phyloP scores from a whole-genome alignment of 2,329 filamentous ascomycete species.

The Diplocarpon mali region DNA sequence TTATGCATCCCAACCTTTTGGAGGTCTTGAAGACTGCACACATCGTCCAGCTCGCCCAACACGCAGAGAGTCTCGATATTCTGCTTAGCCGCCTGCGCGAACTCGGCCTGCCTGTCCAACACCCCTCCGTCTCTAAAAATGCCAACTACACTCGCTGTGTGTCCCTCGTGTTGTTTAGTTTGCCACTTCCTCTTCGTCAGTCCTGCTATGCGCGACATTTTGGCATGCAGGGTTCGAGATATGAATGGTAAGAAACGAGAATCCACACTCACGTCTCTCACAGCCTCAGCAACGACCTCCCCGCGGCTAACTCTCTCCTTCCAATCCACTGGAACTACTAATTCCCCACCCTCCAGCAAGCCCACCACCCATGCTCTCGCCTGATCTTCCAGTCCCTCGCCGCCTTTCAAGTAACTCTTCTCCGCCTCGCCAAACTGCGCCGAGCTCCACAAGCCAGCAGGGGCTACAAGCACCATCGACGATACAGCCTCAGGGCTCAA shows the following conservation, averaged over 20 bases:
- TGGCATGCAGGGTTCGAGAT: no score
- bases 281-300: slow-evolving; percentile 33
- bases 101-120: slow-evolving; percentile 29
- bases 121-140: slow-evolving; percentile 36
- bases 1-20: slow-evolving; percentile 23
- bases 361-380: slow-evolving; percentile 19
- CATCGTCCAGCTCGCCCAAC: slow-evolving; percentile 29
- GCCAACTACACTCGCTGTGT: slow-evolving; percentile 34
- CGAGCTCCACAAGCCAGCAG: slow-evolving; percentile 32
- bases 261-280: slow-evolving; percentile 24
- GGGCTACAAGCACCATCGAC: slow-evolving; percentile 34
- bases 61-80: slow-evolving; percentile 26
- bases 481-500: slow-evolving; percentile 24
- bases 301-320: slow-evolving; percentile 30
- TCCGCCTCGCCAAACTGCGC: slow-evolving; percentile 13
- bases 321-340: slow-evolving; percentile 31
- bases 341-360: slow-evolving; percentile 13
- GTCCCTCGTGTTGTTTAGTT: slow-evolving; percentile 34
- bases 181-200: slow-evolving; percentile 31
- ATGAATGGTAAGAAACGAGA: no score
- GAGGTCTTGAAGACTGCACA: slow-evolving; percentile 25
- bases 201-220: no score
- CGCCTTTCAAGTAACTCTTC: slow-evolving; percentile 1
- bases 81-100: slow-evolving; percentile 21
- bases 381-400: slow-evolving; percentile 13